phyloP scores from a whole-genome alignment of 176 grass and related monocot genomes.

The Oryza rufipogon region DNA sequence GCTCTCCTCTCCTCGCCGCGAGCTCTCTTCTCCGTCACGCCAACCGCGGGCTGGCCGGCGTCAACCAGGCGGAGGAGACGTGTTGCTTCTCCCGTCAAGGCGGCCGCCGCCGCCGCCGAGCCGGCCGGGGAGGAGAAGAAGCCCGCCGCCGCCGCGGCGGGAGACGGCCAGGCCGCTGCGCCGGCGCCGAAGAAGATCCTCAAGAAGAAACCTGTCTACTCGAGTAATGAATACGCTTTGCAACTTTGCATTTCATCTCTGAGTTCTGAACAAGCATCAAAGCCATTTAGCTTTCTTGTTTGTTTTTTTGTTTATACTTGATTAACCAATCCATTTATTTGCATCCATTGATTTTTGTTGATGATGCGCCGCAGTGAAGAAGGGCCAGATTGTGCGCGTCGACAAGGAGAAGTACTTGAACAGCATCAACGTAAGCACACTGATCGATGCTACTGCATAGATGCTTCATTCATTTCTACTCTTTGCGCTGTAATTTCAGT shows the following conservation, averaged over 20 bases:
- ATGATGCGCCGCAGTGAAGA: constrained; percentile 70
- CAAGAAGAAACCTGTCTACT: constrained; percentile 84
- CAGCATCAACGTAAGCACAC: constrained; percentile 70
- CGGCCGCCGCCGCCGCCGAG: constrained; percentile 43
- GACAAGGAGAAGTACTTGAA: constrained; percentile 93
- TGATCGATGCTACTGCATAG: neutral
- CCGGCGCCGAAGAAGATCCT: constrained; percentile 58
- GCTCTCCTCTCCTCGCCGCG: constrained; percentile 44
- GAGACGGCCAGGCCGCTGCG: neutral
- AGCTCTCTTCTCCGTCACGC: constrained; percentile 6
- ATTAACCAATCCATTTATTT: neutral
- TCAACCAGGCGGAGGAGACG: neutral
- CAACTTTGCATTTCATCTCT: too few species aligned
- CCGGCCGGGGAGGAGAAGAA: constrained; percentile 38
- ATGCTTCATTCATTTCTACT: neutral
- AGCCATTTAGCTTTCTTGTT: too few species aligned
- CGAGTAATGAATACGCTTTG: constrained; percentile 51
- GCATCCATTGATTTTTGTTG: neutral
- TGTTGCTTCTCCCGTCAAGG: constrained; percentile 13
- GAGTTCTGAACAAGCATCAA: too few species aligned
- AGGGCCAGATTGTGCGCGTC: constrained; percentile 92
- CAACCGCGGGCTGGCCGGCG: neutral
- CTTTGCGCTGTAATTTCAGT: neutral
- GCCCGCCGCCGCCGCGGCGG: neutral
- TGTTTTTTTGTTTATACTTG: too few species aligned